Conservation (phyloP, 805 yeast genomes). For the Saccharomycopsis fibuligera region DNA sequence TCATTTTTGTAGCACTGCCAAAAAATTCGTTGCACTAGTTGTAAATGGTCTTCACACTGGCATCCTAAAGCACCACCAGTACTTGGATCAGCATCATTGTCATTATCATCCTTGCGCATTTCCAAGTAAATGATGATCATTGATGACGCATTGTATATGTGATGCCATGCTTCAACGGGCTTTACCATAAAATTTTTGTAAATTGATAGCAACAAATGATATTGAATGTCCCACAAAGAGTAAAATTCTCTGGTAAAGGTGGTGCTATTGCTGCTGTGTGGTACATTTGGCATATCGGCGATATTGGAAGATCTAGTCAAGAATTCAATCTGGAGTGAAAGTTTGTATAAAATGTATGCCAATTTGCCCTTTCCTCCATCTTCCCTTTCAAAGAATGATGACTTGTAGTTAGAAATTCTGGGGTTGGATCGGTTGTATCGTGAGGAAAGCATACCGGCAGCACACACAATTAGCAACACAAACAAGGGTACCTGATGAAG, state of each 20-base stretch:
- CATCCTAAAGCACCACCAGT: too few relatives aligned
- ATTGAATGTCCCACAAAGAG: conserved; percentile 20
- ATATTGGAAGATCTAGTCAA: not conserved
- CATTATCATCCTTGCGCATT: not conserved
- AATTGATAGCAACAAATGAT: conserved; percentile 11
- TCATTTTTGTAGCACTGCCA: conserved; percentile 22
- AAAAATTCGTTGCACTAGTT: conserved; percentile 17
- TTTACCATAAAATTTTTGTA: conserved; percentile 19
- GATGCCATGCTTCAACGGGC: conserved; percentile 20
- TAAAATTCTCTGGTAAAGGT: conserved; percentile 5
- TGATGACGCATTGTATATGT: conserved; percentile 15
- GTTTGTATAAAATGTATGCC: conserved; percentile 10
- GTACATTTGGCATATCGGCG: not conserved
- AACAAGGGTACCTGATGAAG: conserved; percentile 6
- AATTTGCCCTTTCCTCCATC: conserved; percentile 7
- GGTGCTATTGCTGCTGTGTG: not conserved
- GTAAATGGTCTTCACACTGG: conserved; percentile 5
- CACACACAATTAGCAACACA: conserved; percentile 6
- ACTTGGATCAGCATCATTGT: not conserved
- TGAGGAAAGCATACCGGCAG: conserved; percentile 11
- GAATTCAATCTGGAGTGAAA: conserved; percentile 5
- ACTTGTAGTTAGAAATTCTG: conserved; percentile 7
- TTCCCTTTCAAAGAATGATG: conserved; percentile 10
- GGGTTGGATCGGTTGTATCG: conserved; percentile 13
- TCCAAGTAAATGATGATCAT: conserved; percentile 16